Percentiles rank a stretch among this genome's conserved stretches.
Conservation (phyloP, 1,139 yeast genomes). For the Kluyveromyces sp. region DNA sequence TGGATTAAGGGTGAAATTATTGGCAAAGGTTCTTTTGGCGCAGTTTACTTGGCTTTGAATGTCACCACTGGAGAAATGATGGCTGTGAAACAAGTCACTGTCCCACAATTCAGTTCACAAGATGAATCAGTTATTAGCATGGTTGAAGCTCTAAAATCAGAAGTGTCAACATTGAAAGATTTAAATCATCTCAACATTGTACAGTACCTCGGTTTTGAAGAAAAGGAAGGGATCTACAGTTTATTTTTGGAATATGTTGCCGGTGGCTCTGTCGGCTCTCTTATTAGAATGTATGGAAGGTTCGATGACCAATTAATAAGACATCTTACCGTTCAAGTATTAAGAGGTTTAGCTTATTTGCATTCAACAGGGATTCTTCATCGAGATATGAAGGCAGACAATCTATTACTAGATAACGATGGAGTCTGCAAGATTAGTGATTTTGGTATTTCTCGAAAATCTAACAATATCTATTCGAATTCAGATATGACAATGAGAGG, state of each 20-base stretch:
- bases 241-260: slow-evolving; percentile 92
- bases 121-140: slow-evolving; percentile 43
- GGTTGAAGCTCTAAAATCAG: slow-evolving; percentile 78
- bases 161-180: slow-evolving; percentile 90
- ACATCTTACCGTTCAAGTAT: slow-evolving; percentile 70
- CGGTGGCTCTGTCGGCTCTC: slow-evolving; percentile 91
- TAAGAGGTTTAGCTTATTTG: slow-evolving; percentile 75
- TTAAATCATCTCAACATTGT: slow-evolving; percentile 91
- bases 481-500: slow-evolving; percentile 99
- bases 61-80: slow-evolving; percentile 98
- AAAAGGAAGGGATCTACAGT: slow-evolving; percentile 65
- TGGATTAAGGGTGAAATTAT: slow-evolving; percentile 98
- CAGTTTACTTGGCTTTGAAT: slow-evolving; percentile 84
- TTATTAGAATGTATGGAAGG: slow-evolving; percentile 74
- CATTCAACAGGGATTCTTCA: slow-evolving; percentile 86
- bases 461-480: slow-evolving; percentile 80
- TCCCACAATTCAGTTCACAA: slow-evolving; percentile 43
- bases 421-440: slow-evolving; percentile 96
- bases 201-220: slow-evolving; percentile 90
- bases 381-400: slow-evolving; percentile 94
- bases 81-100: slow-evolving; percentile 92
- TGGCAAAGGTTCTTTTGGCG: slow-evolving; percentile 97
- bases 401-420: slow-evolving; percentile 76
- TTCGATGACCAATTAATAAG: slow-evolving; percentile 74
- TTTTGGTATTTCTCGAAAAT: slow-evolving; percentile 89